Evolutionary conservation across 2,329 filamentous ascomycete species (phyloP), one percentile per base, ranked within the genome.

Genomic region (Aspergillus thermomutatus): DNA sequence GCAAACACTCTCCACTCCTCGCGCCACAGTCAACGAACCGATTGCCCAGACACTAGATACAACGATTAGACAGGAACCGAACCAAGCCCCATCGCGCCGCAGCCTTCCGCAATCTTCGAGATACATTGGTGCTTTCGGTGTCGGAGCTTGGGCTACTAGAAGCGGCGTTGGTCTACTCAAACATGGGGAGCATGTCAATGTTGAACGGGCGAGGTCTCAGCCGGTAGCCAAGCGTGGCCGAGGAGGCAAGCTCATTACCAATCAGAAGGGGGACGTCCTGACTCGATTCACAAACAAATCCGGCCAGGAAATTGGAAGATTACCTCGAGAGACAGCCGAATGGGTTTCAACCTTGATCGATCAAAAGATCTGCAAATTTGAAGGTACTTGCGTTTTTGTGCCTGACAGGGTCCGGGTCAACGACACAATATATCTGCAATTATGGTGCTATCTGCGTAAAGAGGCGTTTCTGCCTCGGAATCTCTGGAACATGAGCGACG

Each of bases 301-400:
- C 52, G 92, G 92, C 0, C 85, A 87, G 54, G 94, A 99, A 71
- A 83, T 99, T 49, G 94, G 94, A 3, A 83, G 94, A 58, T 74
- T 99, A 40, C 87, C 92, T 27, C 93, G 92, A 66, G 92, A 97
- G 34, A 87, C 86, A 4, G 92, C 94, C 3, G 85, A 87, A 58
- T 99, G 94, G 92, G 90, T 97, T 5, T 96, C 94, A 3, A 88
- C 92, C 0, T 76, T 99, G 64, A 86, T 97, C 52, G 94, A 99
- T 68, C 92, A 97, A 71, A 88, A 89, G 31, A 83, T 97, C 3
- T 97, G 92, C 78, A 83, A 78, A 23, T 96, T 99, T 60, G 90
- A 96, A 64, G 94, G 90, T 5, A 86, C 83, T 11, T 96, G 92
- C 67, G 91, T 99, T 1, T 97, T 90, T 72, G 90, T 90, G 0